These are phyloP conservation scores for Ambrosia hybrid DNA, from an alignment of 140 eudicot species.

Conservation along the genomic window DNA sequence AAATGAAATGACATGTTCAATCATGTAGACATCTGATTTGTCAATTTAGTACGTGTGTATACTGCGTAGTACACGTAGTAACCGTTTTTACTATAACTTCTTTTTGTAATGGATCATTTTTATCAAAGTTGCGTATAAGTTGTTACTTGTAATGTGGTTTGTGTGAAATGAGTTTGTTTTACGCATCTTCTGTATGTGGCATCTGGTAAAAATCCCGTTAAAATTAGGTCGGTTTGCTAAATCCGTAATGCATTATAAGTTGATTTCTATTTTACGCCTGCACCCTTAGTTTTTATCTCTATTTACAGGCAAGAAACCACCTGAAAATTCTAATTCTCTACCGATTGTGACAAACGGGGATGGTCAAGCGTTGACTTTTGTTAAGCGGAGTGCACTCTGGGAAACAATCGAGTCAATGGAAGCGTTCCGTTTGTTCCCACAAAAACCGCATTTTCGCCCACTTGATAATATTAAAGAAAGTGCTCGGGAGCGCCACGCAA, in stretches of 20 bases:
- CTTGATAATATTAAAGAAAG: constrained; percentile 40
- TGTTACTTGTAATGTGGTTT: no score
- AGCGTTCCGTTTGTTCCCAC: constrained; percentile 58
- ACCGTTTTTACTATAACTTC: no score
- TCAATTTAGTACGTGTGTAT: not conserved
- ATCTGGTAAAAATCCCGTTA: not conserved
- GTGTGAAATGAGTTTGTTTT: no score
- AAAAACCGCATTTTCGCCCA: constrained; percentile 74
- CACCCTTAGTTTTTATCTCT: not conserved
- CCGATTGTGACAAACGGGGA: not conserved
- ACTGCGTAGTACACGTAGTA: no score
- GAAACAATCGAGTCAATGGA: constrained; percentile 59
- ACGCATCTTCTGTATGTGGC: not conserved
- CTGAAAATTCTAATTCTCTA: not conserved
- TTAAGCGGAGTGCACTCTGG: constrained; percentile 59
- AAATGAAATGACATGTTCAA: not conserved
- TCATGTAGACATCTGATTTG: not conserved
- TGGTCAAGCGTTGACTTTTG: constrained; percentile 48
- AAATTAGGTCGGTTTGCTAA: not conserved
- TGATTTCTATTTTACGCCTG: not conserved
- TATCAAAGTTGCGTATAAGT: not conserved
- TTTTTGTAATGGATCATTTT: not conserved
- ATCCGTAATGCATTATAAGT: not conserved
- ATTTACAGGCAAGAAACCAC: constrained; percentile 18
- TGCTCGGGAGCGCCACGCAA: constrained; percentile 74